Percentiles rank a stretch among this genome's conserved stretches.
Conservation (phyloP, 306 rosid species). For the Dalbergia oliveri region DNA sequence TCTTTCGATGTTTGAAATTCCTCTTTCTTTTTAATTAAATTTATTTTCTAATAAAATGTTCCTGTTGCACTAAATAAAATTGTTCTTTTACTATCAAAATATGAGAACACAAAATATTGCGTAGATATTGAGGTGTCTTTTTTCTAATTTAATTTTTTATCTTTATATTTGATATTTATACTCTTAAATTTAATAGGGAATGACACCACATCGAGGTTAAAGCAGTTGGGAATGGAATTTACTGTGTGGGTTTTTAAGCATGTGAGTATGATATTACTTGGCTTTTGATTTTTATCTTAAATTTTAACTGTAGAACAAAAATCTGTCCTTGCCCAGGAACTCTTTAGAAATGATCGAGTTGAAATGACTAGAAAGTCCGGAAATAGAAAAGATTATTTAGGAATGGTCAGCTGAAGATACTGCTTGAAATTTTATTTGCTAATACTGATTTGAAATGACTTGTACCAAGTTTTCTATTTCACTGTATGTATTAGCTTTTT, state of each 20-base stretch:
- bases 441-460: slow-evolving; percentile 29
- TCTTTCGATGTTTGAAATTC: slow-evolving; percentile 1
- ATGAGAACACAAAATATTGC: slow-evolving; percentile 5
- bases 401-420: slow-evolving; percentile 27
- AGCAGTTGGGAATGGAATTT: slow-evolving; percentile 98
- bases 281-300: slow-evolving; percentile 33
- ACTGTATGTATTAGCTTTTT: slow-evolving; percentile 19
- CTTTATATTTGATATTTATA: slow-evolving; percentile 33
- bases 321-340: slow-evolving; percentile 8
- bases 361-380: slow-evolving; percentile 17
- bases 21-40: slow-evolving; percentile 13
- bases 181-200: slow-evolving; percentile 63
- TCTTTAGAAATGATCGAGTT: slow-evolving; percentile 1
- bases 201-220: slow-evolving; percentile 88
- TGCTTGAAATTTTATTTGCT: slow-evolving; percentile 27
- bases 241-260: slow-evolving; percentile 99
- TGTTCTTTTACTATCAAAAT: slow-evolving; percentile 10
- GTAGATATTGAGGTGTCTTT: slow-evolving; percentile 33
- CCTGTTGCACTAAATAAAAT: slow-evolving; percentile 15
- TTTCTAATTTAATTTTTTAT: slow-evolving; percentile 15
- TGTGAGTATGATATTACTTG: slow-evolving; percentile 63
- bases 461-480: slow-evolving; percentile 30
- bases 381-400: slow-evolving; percentile 7
- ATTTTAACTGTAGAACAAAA: background rate
- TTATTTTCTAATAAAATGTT: background rate